Percentiles rank a stretch among this genome's conserved stretches.
Conservation (phyloP, 208 protist genomes). For the Trypanosoma platydactyli region DNA sequence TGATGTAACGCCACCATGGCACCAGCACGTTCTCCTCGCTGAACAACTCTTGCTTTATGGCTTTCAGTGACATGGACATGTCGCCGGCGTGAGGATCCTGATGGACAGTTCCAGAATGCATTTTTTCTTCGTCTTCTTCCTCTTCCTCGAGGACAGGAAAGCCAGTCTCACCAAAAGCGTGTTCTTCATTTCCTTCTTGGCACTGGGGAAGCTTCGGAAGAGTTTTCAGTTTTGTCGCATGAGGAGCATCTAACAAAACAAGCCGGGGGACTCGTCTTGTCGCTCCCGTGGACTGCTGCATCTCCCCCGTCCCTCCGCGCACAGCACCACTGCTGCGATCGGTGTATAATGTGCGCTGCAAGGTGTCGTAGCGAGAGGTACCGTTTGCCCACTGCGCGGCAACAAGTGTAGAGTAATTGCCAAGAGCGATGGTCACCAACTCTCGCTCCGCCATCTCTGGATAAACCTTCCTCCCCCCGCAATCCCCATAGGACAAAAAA, state of each 20-base stretch:
- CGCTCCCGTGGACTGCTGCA: conserved; percentile 4
- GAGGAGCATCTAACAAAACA: conserved; percentile 74
- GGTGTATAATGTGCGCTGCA: conserved; percentile 67
- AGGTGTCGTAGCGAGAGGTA: conserved; percentile 62
- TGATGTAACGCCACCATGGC: conserved; percentile 86
- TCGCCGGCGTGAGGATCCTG: not conserved
- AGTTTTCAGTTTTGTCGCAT: conserved; percentile 53
- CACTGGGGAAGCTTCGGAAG: conserved; percentile 5
- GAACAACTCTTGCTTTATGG: conserved; percentile 47
- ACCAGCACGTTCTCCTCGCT: conserved; percentile 41
- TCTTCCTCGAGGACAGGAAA: not conserved
- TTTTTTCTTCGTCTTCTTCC: conserved; percentile 8
- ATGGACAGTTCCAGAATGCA: not conserved
- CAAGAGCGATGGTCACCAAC: conserved; percentile 75
- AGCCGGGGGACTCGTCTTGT: conserved; percentile 57
- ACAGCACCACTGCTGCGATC: conserved; percentile 42
- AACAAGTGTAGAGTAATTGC: conserved; percentile 85
- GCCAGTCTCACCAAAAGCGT: conserved; percentile 11
- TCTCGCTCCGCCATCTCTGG: conserved; percentile 45
- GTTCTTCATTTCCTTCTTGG: conserved; percentile 16
- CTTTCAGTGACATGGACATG: not conserved
- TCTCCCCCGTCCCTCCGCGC: conserved; percentile 21
- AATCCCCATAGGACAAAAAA: not conserved
- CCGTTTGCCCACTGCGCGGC: conserved; percentile 88
- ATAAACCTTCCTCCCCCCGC: not conserved